Evolutionary conservation across 2,329 filamentous ascomycete species (phyloP).

Genomic region (Shiraia sp.): DNA sequence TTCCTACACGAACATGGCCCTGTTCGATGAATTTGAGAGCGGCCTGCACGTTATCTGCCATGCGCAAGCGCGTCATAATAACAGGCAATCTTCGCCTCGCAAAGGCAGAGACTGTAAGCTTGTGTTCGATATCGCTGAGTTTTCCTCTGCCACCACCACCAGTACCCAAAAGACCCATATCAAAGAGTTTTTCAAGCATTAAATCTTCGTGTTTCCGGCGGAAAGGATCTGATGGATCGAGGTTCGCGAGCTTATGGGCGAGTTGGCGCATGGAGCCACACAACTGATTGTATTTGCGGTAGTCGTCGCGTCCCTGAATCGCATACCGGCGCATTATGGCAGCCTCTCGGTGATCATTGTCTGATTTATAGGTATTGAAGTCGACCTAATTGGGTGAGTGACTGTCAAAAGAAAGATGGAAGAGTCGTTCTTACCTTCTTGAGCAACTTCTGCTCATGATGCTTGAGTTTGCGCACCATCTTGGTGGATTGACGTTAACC

Average conservation of each 20-base stretch:
- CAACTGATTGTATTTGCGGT: conserved; percentile 58
- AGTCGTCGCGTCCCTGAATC: conserved; percentile 82
- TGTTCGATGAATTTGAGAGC: conserved; percentile 86
- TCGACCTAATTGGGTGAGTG: conserved; percentile 61
- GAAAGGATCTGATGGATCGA: conserved; percentile 76
- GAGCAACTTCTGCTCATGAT: conserved; percentile 91
- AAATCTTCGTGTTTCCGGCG: conserved; percentile 84
- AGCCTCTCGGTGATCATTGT: conserved; percentile 83
- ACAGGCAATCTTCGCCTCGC: conserved; percentile 82
- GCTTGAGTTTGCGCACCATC: conserved; percentile 96
- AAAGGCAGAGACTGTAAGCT: conserved; percentile 86
- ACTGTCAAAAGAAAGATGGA: not conserved
- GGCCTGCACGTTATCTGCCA: conserved; percentile 88
- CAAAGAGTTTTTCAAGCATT: conserved; percentile 87
- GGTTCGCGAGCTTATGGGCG: conserved; percentile 81
- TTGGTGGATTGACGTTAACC: too few species aligned
- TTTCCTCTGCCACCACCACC: conserved; percentile 66
- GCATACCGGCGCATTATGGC: conserved; percentile 81
- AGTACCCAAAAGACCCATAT: conserved; percentile 82
- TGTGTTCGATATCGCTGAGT: conserved; percentile 74
- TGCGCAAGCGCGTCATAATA: conserved; percentile 85
- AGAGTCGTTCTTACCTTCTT: conserved; percentile 55
- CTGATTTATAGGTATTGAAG: conserved; percentile 90
- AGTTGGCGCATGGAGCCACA: conserved; percentile 78
- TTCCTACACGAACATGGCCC: conserved; percentile 88